Evolutionary conservation across 106 monocot genomes (phyloP).

Genomic region (Dactylorhiza incarnata): DNA sequence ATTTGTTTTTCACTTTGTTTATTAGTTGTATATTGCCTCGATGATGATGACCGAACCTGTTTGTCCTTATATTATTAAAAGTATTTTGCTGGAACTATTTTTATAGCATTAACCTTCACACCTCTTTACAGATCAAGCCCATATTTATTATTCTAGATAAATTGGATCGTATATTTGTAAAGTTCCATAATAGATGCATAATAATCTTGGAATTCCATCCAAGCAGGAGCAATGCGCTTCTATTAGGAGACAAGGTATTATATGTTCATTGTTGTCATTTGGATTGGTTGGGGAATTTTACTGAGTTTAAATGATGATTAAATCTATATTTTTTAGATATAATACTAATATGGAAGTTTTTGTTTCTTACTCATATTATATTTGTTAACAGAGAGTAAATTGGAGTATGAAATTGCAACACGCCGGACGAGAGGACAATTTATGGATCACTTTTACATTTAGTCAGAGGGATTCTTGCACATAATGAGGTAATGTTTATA

Average conservation of each 20-base stretch:
- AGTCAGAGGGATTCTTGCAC: conserved; percentile 48
- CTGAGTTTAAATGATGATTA: neutral
- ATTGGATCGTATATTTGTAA: conserved; percentile 61
- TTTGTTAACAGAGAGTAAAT: conserved; percentile 60
- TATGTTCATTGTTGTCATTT: neutral
- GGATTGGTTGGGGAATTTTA: neutral
- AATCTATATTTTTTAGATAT: neutral
- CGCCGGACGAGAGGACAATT: conserved; percentile 74
- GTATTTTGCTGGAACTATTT: neutral
- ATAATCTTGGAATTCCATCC: conserved; percentile 93
- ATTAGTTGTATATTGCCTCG: neutral
- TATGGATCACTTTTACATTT: too few relatives aligned
- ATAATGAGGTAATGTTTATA: conserved; percentile 46
- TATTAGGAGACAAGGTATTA: conserved; percentile 89
- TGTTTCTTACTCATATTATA: conserved; percentile 1
- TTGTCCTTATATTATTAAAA: neutral
- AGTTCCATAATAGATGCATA: conserved; percentile 73
- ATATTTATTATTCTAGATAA: conserved; percentile 67
- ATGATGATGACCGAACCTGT: neutral
- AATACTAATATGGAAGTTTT: neutral
- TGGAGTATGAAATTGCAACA: conserved; percentile 80
- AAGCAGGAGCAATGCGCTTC: conserved; percentile 43
- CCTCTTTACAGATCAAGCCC: conserved; percentile 55
- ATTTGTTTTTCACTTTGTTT: neutral
- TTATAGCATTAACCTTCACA: conserved; percentile 1